A percentile compares a stretch with the other conserved stretches of the same genome.
These are phyloP conservation scores for Diutina neorugosa DNA, from an alignment of 1,139 yeast genomes.

Conservation along the genomic window DNA sequence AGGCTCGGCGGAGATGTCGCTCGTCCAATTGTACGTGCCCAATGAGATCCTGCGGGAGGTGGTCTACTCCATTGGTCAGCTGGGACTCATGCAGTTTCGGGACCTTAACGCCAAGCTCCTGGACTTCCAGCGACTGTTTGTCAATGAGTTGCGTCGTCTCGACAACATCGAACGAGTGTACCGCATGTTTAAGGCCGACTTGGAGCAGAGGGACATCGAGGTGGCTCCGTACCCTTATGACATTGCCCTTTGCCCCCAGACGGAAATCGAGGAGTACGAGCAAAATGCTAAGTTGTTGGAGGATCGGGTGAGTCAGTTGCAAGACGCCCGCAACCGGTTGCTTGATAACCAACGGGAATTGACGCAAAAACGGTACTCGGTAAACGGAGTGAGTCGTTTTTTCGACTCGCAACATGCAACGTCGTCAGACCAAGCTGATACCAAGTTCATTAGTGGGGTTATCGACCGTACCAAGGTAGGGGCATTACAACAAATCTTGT, in stretches of 20 bases:
- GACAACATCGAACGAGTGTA: slow-evolving; percentile 62
- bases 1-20: slow-evolving; percentile 72
- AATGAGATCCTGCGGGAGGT: slow-evolving; percentile 59
- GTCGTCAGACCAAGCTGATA: slow-evolving; percentile 15
- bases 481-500: slow-evolving; percentile 72
- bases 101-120: slow-evolving; percentile 58
- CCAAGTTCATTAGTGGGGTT: slow-evolving; percentile 64
- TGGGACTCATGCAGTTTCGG: slow-evolving; percentile 55
- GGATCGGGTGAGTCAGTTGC: slow-evolving; percentile 35
- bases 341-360: slow-evolving; percentile 24
- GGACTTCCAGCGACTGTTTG: slow-evolving; percentile 64
- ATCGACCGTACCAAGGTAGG: slow-evolving; percentile 60
- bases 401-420: slow-evolving; percentile 27
- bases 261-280: slow-evolving; percentile 62
- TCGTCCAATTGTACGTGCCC: slow-evolving; percentile 63
- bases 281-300: slow-evolving; percentile 55
- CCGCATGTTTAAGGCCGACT: slow-evolving; percentile 25
- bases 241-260: background rate
- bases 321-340: slow-evolving; percentile 24
- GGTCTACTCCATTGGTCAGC: slow-evolving; percentile 49
- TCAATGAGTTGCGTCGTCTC: slow-evolving; percentile 51
- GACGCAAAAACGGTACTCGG: slow-evolving; percentile 24
- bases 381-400: slow-evolving; percentile 58
- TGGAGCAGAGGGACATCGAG: background rate
- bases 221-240: background rate